These are phyloP conservation scores for Hemileia vastatrix DNA, from an alignment of 1,284 basidiomycete species.

Conservation along the genomic window DNA sequence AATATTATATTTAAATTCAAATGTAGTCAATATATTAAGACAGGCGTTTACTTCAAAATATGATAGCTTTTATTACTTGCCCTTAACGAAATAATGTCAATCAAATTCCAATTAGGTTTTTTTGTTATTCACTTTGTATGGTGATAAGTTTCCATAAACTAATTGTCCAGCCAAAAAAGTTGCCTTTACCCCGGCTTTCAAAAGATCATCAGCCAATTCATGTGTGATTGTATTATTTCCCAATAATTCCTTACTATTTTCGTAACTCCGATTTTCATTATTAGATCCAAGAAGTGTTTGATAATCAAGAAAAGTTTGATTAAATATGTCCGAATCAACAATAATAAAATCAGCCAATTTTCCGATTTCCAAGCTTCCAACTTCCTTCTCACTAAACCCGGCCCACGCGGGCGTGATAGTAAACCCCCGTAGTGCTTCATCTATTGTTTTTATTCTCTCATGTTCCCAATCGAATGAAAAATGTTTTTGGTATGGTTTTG, in stretches of 20 bases:
- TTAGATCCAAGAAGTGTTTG: too few species aligned
- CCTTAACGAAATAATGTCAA: too few species aligned
- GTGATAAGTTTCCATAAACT: constrained; percentile 6
- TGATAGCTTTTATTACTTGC: too few species aligned
- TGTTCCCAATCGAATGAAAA: too few species aligned
- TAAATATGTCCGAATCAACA: constrained; percentile 33
- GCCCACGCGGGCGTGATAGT: constrained; percentile 31
- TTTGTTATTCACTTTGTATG: too few species aligned
- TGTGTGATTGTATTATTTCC: background rate
- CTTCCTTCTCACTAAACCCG: constrained; percentile 31
- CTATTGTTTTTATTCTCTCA: constrained; percentile 26
- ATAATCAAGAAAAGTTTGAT: too few species aligned
- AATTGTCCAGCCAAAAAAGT: constrained; percentile 12
- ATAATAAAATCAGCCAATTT: constrained; percentile 34
- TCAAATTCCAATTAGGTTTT: too few species aligned
- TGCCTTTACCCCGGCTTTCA: constrained; percentile 6
- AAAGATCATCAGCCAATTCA: constrained; percentile 5
- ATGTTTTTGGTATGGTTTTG: constrained; percentile 27
- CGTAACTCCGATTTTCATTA: too few species aligned
- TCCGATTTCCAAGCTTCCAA: constrained; percentile 28
- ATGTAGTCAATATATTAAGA: too few species aligned
- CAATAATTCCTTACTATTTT: too few species aligned
- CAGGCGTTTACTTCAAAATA: too few species aligned
- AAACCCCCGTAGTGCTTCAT: constrained; percentile 35
- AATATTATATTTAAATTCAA: too few species aligned